Conservation (phyloP, 208 protist species). For the Trypanosoma congolense region DNA sequence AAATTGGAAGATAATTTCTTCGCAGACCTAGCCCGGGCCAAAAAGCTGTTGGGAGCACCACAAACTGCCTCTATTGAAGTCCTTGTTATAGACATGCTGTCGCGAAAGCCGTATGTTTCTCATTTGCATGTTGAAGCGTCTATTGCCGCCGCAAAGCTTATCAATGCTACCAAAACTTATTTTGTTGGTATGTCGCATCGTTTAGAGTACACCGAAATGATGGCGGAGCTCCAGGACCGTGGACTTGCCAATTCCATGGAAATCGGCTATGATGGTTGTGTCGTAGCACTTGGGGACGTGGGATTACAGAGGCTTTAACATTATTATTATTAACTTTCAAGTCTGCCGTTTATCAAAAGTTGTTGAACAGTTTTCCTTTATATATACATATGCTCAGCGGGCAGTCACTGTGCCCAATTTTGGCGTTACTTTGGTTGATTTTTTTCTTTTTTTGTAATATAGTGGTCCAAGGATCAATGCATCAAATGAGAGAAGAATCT, state of each 20-base stretch:
- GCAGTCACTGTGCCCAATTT: too few relatives aligned
- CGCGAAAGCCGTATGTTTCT: slow-evolving; percentile 28
- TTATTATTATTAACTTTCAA: too few relatives aligned
- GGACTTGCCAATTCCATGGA: slow-evolving; percentile 30
- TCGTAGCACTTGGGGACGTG: slow-evolving; percentile 22
- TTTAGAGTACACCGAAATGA: slow-evolving; percentile 34
- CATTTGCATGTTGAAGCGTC: slow-evolving; percentile 37
- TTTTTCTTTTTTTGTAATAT: too few relatives aligned
- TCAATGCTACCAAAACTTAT: slow-evolving; percentile 38
- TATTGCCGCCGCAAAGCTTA: slow-evolving; percentile 24
- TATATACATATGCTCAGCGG: too few relatives aligned
- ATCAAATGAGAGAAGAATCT: too few relatives aligned
- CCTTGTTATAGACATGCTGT: slow-evolving; percentile 53
- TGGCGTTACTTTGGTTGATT: too few relatives aligned
- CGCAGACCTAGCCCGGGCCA: slow-evolving; percentile 19
- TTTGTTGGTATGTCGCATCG: slow-evolving; percentile 62
- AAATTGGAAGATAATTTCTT: slow-evolving; percentile 22
- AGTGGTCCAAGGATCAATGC: too few relatives aligned
- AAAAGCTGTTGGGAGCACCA: slow-evolving; percentile 15
- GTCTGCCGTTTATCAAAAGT: too few relatives aligned
- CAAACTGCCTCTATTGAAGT: slow-evolving; percentile 22
- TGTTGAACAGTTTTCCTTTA: too few relatives aligned
- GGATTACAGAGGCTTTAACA: not conserved
- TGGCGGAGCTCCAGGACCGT: slow-evolving; percentile 14
- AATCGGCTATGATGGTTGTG: slow-evolving; percentile 52